Evolutionary conservation across 179 eudicot genomes (phyloP).

Genomic region (Beta lomatogona): DNA sequence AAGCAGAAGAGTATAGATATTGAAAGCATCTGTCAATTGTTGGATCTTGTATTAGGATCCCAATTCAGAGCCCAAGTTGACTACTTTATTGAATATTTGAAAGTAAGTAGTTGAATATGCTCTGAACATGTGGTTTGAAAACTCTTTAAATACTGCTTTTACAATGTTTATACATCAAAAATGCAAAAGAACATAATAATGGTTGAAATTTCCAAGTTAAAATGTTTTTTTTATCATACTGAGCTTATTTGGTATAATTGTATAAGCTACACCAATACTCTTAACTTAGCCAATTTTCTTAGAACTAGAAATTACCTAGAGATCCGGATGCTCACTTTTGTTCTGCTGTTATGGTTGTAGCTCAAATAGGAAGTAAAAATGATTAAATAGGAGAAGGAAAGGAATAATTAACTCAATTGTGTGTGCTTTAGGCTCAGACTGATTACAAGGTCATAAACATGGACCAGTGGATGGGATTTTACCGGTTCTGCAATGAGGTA

Average conservation of each 20-base stretch:
- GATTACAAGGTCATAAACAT: conserved; percentile 93
- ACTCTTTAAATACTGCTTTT: neutral
- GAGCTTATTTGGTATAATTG: neutral
- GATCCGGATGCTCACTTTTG: neutral
- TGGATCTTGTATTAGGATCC: conserved; percentile 85
- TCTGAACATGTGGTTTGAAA: neutral
- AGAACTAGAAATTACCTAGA: neutral
- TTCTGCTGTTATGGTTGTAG: neutral
- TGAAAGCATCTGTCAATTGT: conserved; percentile 81
- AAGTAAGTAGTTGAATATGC: conserved; percentile 43
- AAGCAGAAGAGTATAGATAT: conserved; percentile 95
- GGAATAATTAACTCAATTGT: neutral
- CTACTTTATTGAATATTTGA: conserved; percentile 66
- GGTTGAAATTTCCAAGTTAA: neutral
- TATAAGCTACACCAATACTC: neutral
- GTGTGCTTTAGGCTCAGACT: conserved; percentile 57
- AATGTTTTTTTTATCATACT: neutral
- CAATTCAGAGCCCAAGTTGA: conserved; percentile 79
- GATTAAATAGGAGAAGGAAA: neutral
- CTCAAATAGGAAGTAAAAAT: neutral
- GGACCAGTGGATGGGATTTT: conserved; percentile 99
- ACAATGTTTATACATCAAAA: neutral
- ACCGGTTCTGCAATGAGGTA: conserved; percentile 92
- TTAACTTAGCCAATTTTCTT: neutral
- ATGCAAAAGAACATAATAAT: neutral